phyloP scores from a whole-genome alignment of 163 green algal genomes.

The Coccomyxa subellipsoidea region DNA sequence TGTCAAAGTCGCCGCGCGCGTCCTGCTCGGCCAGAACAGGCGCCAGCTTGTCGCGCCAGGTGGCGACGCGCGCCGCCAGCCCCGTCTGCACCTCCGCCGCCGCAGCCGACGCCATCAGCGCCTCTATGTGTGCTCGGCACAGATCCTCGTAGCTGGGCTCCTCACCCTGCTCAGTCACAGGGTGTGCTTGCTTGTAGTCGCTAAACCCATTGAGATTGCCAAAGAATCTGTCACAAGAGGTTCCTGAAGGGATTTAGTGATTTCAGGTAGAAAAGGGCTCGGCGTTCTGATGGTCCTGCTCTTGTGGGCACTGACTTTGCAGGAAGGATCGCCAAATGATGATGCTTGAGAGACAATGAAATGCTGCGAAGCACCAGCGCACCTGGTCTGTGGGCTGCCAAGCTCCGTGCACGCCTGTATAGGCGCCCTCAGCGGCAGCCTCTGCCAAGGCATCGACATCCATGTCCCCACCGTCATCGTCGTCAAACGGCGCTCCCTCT shows the following conservation, averaged over 20 bases:
- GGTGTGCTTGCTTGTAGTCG: no score
- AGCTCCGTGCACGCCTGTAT: not conserved
- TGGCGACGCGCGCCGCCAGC: conserved; percentile 45
- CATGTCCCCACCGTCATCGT: not conserved
- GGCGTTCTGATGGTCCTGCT: no score
- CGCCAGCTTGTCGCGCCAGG: conserved; percentile 61
- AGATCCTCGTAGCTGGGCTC: conserved; percentile 33
- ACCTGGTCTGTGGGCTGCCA: not conserved
- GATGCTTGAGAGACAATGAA: no score
- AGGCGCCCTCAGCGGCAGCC: not conserved
- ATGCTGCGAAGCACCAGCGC: no score
- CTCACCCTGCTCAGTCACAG: not conserved
- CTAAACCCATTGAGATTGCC: no score
- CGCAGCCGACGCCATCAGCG: conserved; percentile 41
- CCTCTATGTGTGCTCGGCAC: conserved; percentile 60
- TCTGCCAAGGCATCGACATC: not conserved
- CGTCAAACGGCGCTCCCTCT: not conserved
- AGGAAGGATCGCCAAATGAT: no score
- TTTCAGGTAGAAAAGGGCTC: no score
- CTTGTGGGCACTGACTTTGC: no score
- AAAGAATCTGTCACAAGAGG: no score
- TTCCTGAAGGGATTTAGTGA: no score
- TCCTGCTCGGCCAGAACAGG: conserved; percentile 71
- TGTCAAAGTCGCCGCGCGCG: conserved; percentile 63
- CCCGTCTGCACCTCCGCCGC: conserved; percentile 68